phyloP scores from a whole-genome alignment of 176 grass and related monocot species.

The Bothriochloa decipiens region DNA sequence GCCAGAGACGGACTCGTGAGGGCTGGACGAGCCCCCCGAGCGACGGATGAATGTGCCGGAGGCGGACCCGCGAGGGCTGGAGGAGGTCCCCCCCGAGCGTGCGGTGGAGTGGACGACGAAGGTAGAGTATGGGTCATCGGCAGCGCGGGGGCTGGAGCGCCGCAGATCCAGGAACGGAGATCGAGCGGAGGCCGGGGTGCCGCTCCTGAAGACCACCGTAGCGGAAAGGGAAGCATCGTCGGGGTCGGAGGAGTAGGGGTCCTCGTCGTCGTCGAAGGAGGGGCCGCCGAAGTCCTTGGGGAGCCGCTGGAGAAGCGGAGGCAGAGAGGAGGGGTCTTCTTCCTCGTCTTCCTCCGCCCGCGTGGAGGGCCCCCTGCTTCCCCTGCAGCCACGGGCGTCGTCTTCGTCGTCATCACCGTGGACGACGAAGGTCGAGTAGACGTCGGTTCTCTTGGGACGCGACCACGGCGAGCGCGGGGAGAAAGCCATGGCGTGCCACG shows the following conservation, averaged over 20 bases:
- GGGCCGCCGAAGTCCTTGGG: conserved; percentile 97
- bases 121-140: conserved; percentile 67
- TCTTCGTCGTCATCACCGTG: conserved; percentile 58
- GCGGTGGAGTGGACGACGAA: conserved; percentile 59
- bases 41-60: conserved; percentile 58
- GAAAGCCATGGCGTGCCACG: conserved; percentile 68
- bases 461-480: conserved; percentile 72
- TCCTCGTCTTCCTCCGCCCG: conserved; percentile 54
- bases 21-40: conserved; percentile 33
- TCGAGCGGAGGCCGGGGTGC: conserved; percentile 47
- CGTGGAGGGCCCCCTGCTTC: not conserved
- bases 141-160: conserved; percentile 53
- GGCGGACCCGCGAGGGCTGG: conserved; percentile 48
- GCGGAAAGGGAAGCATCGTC: conserved; percentile 56
- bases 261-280: conserved; percentile 85
- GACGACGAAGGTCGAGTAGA: conserved; percentile 91
- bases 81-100: conserved; percentile 40
- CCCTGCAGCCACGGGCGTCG: conserved; percentile 2
- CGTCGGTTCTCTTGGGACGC: conserved; percentile 60
- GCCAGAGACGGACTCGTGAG: conserved; percentile 56
- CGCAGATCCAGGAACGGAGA: conserved; percentile 79
- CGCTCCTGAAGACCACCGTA: conserved; percentile 73
- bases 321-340: conserved; percentile 84
- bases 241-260: conserved; percentile 55
- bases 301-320: conserved; percentile 96